phyloP scores from a whole-genome alignment of 495 filamentous ascomycete genomes.

The Daldinia vernicosa region DNA sequence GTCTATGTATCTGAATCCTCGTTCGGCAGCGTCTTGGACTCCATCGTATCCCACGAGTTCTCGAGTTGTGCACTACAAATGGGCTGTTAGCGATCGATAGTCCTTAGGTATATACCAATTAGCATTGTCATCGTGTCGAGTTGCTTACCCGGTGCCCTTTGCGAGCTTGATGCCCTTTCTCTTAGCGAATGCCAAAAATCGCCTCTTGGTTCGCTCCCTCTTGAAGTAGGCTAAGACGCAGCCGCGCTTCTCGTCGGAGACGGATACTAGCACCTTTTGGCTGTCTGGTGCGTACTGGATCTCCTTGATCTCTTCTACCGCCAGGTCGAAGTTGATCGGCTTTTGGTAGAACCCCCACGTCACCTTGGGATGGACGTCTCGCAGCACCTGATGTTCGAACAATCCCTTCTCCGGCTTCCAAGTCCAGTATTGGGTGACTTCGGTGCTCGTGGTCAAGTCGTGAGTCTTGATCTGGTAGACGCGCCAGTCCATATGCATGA shows the following conservation, averaged over 20 bases:
- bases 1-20: slow-evolving; percentile 29
- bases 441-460: slow-evolving; percentile 48
- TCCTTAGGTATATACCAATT: neutral
- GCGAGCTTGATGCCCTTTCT: slow-evolving; percentile 52
- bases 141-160: slow-evolving; percentile 47
- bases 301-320: slow-evolving; percentile 49
- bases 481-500: slow-evolving; percentile 56
- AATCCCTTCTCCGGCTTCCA: slow-evolving; percentile 48
- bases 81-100: slow-evolving; percentile 17
- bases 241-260: slow-evolving; percentile 43
- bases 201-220: slow-evolving; percentile 55
- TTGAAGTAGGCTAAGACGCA: slow-evolving; percentile 56
- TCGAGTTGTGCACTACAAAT: slow-evolving; percentile 31
- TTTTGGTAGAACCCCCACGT: slow-evolving; percentile 58
- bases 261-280: slow-evolving; percentile 47
- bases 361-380: slow-evolving; percentile 48
- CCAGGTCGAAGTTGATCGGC: slow-evolving; percentile 56
- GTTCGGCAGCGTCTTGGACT: slow-evolving; percentile 37
- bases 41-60: slow-evolving; percentile 39
- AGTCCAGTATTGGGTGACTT: slow-evolving; percentile 62
- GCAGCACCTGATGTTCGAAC: slow-evolving; percentile 61
- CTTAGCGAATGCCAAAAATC: slow-evolving; percentile 53
- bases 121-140: neutral
- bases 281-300: slow-evolving; percentile 48
- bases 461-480: slow-evolving; percentile 57